Base-by-base conservation (phyloP, 306 rosid species). In the Prosopis cineraria region DNA sequence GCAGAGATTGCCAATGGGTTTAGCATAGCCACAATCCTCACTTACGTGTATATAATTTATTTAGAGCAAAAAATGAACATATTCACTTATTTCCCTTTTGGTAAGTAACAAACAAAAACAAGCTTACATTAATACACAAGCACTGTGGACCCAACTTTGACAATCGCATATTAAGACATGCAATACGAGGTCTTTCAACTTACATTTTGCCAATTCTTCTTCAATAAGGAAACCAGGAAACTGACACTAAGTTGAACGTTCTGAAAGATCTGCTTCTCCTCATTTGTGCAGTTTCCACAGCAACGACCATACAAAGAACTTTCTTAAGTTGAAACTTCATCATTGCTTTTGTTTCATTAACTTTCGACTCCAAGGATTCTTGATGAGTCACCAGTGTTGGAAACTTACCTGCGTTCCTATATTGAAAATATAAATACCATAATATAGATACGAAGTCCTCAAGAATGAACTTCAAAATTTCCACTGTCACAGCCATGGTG, bases 231-330 rank as follows among this genome's bases (percentile, higher is more conserved):
- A 75, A 90, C 93, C 17, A 90, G 89, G 81, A 90, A 87, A 62
- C 88, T 88, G 59, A 88, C 93, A 44, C 90, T 82, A 83, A 88
- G 48, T 77, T 90, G 93, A 19, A 88, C 90, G 39, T 88, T 90
- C 75, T 88, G 96, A 80, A 90, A 90, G 67, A 87, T 82, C 76
- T 88, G 96, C 80, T 90, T 90, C 90, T 90, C 93, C 58, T 88
- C 91, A 93, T 85, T 87, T 4, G 88, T 70, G 22, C 82, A 69
- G 40, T 91, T 91, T 19, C 93, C 96, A 87, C 93, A 58, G 89
- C 93, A 67, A 91, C 91, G 44, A 90, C 96, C 91, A 88, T 88
- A 78, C 89, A 88, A 11, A 88, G 93, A 50, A 88, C 93, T 84
- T 85, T 90, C 83, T 90, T 88, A 34, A 90, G 73, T 65, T 90